Percentiles rank a stretch among this genome's conserved stretches.
Conservation (phyloP, 2,329 filamentous ascomycete genomes). For the Bipolaris sorokiniana region DNA sequence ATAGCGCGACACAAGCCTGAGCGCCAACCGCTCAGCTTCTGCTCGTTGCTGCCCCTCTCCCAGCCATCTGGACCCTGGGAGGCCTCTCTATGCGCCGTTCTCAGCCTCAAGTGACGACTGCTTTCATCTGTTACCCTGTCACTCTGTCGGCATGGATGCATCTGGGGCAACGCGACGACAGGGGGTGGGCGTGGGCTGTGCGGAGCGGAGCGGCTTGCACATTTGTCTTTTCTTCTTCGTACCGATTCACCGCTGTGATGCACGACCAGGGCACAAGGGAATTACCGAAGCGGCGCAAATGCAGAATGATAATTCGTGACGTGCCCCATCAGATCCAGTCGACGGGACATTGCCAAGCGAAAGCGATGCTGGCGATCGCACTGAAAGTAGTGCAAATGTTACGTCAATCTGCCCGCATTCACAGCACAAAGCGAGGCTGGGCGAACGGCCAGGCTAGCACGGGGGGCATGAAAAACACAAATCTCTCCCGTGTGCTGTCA, state of each 20-base stretch:
- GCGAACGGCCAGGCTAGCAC: not conserved
- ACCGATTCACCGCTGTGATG: not conserved
- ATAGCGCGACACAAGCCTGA: slow-evolving; percentile 5
- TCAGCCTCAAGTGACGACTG: slow-evolving; percentile 21
- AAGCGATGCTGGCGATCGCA: slow-evolving; percentile 19
- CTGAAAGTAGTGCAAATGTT: slow-evolving; percentile 18
- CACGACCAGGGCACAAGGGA: slow-evolving; percentile 8
- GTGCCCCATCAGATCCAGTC: slow-evolving; percentile 10
- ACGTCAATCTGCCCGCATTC: slow-evolving; percentile 12
- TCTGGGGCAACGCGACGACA: slow-evolving; percentile 12
- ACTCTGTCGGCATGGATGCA: slow-evolving; percentile 5
- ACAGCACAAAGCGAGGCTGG: slow-evolving; percentile 11
- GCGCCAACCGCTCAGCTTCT: slow-evolving; percentile 10
- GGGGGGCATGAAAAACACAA: too few species aligned
- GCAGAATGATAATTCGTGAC: slow-evolving; percentile 14
- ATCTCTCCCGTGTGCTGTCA: not conserved
- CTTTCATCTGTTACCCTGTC: not conserved
- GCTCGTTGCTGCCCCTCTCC: slow-evolving; percentile 2
- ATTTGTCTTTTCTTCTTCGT: too few species aligned
- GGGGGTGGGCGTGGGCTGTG: not conserved
- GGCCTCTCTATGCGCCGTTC: slow-evolving; percentile 4
- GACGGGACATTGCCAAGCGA: slow-evolving; percentile 17
- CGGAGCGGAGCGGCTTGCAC: not conserved
- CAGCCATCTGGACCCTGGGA: slow-evolving; percentile 22
- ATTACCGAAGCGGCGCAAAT: slow-evolving; percentile 15